Evolutionary conservation across 2,329 filamentous ascomycete species (phyloP).

Genomic region (Chrysosporium queenslandicum): DNA sequence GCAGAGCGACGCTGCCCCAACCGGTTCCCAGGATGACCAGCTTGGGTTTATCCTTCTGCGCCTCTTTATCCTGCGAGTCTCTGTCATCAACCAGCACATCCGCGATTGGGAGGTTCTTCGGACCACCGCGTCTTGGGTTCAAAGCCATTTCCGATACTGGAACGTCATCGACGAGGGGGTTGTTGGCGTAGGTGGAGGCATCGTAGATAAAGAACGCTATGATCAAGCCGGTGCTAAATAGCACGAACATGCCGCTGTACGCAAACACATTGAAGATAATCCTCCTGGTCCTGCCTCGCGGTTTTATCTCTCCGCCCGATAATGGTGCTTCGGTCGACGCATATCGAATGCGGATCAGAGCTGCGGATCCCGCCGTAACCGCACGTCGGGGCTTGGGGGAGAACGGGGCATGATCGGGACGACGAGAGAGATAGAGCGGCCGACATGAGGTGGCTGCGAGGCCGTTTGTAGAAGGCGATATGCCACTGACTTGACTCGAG

Average conservation of each 20-base stretch:
- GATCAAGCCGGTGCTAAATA: slow-evolving; percentile 58
- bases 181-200: slow-evolving; percentile 75
- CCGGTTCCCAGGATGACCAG: slow-evolving; percentile 87
- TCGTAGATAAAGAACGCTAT: slow-evolving; percentile 89
- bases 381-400: background rate
- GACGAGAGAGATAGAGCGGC: background rate
- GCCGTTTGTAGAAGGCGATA: background rate
- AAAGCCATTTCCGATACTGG: slow-evolving; percentile 76
- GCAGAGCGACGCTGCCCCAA: slow-evolving; percentile 84
- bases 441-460: too few relatives aligned
- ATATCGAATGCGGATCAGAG: background rate
- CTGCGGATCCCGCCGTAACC: background rate
- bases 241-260: slow-evolving; percentile 63
- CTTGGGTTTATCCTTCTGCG: slow-evolving; percentile 76
- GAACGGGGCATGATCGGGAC: background rate
- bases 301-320: slow-evolving; percentile 26
- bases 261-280: slow-evolving; percentile 62
- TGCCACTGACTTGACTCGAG: background rate
- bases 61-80: slow-evolving; percentile 59
- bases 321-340: slow-evolving; percentile 14
- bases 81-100: slow-evolving; percentile 84
- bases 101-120: slow-evolving; percentile 88
- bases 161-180: slow-evolving; percentile 58
- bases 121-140: slow-evolving; percentile 69
- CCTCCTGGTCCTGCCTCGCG: slow-evolving; percentile 22